A percentile compares a stretch with the other conserved stretches of the same genome.
phyloP scores from a whole-genome alignment of 73 alveolate genomes.

The Strombidium stylifer region DNA sequence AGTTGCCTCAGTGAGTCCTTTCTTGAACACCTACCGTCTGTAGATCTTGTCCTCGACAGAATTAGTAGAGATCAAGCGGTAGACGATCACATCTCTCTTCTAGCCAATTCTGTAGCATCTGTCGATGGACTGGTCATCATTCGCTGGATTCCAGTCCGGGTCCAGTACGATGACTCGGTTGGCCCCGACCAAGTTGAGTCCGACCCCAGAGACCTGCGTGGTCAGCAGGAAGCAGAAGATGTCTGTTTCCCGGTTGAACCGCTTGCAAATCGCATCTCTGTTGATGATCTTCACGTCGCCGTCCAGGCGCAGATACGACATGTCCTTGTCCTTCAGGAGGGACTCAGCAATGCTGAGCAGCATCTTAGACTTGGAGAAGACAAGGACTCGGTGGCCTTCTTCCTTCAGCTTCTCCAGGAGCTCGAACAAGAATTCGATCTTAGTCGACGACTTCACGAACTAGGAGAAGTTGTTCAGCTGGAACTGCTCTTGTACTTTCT shows the following conservation, averaged over 20 bases:
- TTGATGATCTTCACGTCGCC: conserved; percentile 64
- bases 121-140: conserved; percentile 92
- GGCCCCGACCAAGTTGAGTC: conserved; percentile 94
- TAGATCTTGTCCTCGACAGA: conserved; percentile 89
- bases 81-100: conserved; percentile 83
- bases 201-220: conserved; percentile 80
- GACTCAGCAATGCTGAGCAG: conserved; percentile 62
- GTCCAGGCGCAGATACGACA: neutral
- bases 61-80: conserved; percentile 80
- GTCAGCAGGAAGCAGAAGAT: conserved; percentile 60
- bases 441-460: conserved; percentile 14
- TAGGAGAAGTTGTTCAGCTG: neutral
- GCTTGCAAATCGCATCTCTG: conserved; percentile 54
- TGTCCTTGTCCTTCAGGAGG: conserved; percentile 26
- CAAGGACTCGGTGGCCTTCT: conserved; percentile 67
- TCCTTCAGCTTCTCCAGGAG: conserved; percentile 58
- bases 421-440: conserved; percentile 46
- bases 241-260: conserved; percentile 63
- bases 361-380: conserved; percentile 62
- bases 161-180: conserved; percentile 92
- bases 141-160: conserved; percentile 98
- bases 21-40: conserved; percentile 71
- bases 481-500: conserved; percentile 2
- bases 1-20: conserved; percentile 64
- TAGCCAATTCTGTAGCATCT: conserved; percentile 94